Evolutionary conservation across 1,284 basidiomycete species (phyloP).

Genomic region (Ceratobasidium sp.): DNA sequence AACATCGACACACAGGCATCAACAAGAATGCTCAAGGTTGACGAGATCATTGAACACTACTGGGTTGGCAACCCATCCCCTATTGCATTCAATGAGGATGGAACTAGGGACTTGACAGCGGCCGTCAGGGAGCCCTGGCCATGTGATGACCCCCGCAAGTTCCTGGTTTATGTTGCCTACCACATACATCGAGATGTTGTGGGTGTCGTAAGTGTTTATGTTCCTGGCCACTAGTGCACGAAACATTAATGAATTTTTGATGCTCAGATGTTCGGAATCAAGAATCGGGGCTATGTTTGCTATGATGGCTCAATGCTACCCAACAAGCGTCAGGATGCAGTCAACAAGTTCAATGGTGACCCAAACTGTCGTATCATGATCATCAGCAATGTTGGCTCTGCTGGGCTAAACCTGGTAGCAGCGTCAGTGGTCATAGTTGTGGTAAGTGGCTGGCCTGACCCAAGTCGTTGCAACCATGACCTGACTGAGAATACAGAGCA

Average conservation of each 20-base stretch:
- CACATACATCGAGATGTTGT: background rate
- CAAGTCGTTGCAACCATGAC: background rate
- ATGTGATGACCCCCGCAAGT: slow-evolving; percentile 2
- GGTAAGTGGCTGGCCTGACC: background rate
- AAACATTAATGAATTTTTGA: background rate
- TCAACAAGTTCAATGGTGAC: background rate
- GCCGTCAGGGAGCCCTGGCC: background rate
- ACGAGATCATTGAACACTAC: background rate
- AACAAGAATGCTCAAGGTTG: background rate
- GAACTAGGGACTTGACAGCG: background rate
- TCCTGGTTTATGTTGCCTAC: slow-evolving; percentile 14
- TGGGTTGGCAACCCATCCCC: slow-evolving; percentile 21
- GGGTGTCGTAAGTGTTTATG: background rate
- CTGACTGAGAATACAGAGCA: too few species aligned
- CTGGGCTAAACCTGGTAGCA: slow-evolving; percentile 12
- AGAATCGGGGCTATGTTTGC: background rate
- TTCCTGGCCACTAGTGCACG: too few species aligned
- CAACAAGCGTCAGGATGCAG: background rate
- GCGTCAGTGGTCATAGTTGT: slow-evolving; percentile 8
- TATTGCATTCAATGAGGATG: background rate
- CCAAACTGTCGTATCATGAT: slow-evolving; percentile 10
- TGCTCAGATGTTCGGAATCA: slow-evolving; percentile 6
- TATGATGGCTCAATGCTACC: slow-evolving; percentile 10
- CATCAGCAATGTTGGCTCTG: slow-evolving; percentile 25
- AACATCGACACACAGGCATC: background rate